Percentiles rank a stretch among this genome's conserved stretches.
phyloP scores from a whole-genome alignment of 805 yeast genomes.

The Starmerella geochares region DNA sequence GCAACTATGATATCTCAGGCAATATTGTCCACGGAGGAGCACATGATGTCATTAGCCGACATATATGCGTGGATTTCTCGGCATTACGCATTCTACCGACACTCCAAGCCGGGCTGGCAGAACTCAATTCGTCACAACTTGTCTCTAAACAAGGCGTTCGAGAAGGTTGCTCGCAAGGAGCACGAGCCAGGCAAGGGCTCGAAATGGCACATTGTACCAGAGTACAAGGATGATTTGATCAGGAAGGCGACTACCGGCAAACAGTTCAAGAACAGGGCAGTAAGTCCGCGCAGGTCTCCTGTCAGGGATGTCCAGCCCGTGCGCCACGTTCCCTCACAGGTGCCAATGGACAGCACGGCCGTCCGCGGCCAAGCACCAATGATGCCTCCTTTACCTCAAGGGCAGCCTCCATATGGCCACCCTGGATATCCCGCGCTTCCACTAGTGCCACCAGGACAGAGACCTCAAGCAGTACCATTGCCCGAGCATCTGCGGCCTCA shows the following conservation, averaged over 20 bases:
- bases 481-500: background rate
- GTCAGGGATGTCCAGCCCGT: background rate
- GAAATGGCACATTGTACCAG: constrained; percentile 94
- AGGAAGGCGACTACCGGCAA: constrained; percentile 49
- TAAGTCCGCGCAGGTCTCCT: constrained; percentile 2
- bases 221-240: constrained; percentile 73
- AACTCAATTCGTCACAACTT: constrained; percentile 92
- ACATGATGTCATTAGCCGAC: constrained; percentile 79
- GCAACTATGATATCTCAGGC: constrained; percentile 99
- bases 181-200: constrained; percentile 98
- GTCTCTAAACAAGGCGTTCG: constrained; percentile 92
- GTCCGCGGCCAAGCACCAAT: background rate
- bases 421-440: constrained; percentile 16
- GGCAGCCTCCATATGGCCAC: background rate
- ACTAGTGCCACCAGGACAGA: background rate
- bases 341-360: background rate
- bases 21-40: constrained; percentile 75
- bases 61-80: constrained; percentile 83
- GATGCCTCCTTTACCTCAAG: background rate
- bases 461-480: background rate
- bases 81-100: constrained; percentile 84
- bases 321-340: background rate
- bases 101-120: constrained; percentile 95
- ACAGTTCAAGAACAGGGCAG: constrained; percentile 3
- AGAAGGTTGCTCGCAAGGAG: constrained; percentile 89